Evolutionary conservation across 2,329 filamentous ascomycete species (phyloP).

Genomic region (Exophiala spinifera): DNA sequence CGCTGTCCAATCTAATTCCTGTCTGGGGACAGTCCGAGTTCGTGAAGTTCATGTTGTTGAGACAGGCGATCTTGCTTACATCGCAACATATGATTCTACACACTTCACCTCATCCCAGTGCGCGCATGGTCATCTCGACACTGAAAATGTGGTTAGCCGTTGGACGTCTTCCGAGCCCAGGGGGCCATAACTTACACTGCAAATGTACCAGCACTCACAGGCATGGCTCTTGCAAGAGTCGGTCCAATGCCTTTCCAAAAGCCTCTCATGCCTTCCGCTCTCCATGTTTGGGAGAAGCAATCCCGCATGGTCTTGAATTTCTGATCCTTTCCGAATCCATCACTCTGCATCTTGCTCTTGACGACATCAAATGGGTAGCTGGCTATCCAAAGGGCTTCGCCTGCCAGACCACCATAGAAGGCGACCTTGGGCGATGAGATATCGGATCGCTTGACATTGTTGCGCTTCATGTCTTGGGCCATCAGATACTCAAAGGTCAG

Average conservation of each 20-base stretch:
- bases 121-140: conserved; percentile 48
- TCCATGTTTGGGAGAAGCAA: conserved; percentile 81
- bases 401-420: conserved; percentile 86
- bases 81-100: not conserved
- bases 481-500: conserved; percentile 93
- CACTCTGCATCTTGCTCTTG: conserved; percentile 99
- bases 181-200: conserved; percentile 55
- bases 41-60: not conserved
- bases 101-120: conserved; percentile 37
- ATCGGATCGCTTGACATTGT: conserved; percentile 69
- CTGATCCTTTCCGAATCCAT: conserved; percentile 74
- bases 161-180: too few species aligned
- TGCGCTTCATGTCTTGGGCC: conserved; percentile 80
- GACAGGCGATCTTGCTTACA: not conserved
- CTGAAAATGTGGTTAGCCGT: conserved; percentile 27
- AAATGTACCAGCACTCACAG: conserved; percentile 96
- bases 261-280: conserved; percentile 70
- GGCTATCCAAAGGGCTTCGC: conserved; percentile 86
- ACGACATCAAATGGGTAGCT: conserved; percentile 96
- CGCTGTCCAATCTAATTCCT: too few species aligned
- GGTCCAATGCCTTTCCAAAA: conserved; percentile 96
- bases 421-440: conserved; percentile 84
- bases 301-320: conserved; percentile 80
- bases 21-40: too few species aligned
- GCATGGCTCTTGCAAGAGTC: conserved; percentile 91